Evolutionary conservation across 2,329 filamentous ascomycete species (phyloP), one percentile per base, ranked within the genome.

Genomic region (Colletotrichum phormii): DNA sequence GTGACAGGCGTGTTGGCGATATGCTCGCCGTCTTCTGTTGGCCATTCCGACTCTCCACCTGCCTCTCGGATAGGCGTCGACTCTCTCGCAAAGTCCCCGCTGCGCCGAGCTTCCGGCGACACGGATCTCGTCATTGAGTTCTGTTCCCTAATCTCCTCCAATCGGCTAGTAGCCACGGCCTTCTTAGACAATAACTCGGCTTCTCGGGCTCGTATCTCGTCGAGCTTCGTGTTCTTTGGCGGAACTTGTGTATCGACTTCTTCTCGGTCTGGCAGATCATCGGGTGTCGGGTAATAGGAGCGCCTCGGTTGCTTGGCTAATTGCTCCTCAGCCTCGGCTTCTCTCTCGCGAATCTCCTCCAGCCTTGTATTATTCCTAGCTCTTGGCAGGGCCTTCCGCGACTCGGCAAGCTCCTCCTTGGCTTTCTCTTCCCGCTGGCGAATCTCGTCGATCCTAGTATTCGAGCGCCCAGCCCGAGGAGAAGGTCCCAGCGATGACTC

Each of bases 131-230:
- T 83, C 74, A 82, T 81, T 46, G 85, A 83, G 76, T 90, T 89
- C 69, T 80, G 82, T 66, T 88, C 86, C 51, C 85, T 83, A 67
- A 89, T 89, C 77, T 89, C 88, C 42, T 86, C 87, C 3, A 90
- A 79, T 37, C 84, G 83, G 65, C 86, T 85, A 7, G 84, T 83
- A n/a, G 88, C 85, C 18, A 88, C 78, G 1, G 84, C 84, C 64
- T 85, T 82, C 67, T 80, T 86, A 5, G 88, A 86, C 31, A 86
- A 75, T 2, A 82, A 83, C 35, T 84, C 81, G 59, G 80, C 80
- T 76, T 88, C 86, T 26, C 82, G 80, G 57, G 82, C 81, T 49
- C 82, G 80, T 58, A 89, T 85, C 31, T 88, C 86, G 55, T 89
- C 87, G 9, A 89, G 76, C 62, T 85, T 86, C n/a, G 82, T 84